phyloP scores from a whole-genome alignment of 306 rosid species.

The Ziziphus jujuba region DNA sequence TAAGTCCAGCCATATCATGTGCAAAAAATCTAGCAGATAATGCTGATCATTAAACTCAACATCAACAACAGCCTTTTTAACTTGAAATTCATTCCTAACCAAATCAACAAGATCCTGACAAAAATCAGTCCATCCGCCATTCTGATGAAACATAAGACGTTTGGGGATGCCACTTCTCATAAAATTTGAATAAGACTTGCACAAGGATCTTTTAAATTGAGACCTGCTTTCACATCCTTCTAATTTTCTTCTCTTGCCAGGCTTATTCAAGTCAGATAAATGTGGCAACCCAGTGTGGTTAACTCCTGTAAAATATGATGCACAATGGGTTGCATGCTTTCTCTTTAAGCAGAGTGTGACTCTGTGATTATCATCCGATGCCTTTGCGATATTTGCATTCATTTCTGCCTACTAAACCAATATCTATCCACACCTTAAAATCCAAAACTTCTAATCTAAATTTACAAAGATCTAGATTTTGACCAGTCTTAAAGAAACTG shows the following conservation, averaged over 20 bases:
- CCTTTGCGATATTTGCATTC: conserved; percentile 60
- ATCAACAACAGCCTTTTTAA: conserved; percentile 63
- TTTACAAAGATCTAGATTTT: conserved; percentile 33
- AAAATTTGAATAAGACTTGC: conserved; percentile 55
- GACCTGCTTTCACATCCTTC: conserved; percentile 30
- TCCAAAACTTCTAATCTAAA: conserved; percentile 43
- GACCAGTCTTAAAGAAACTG: conserved; percentile 34
- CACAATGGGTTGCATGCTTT: conserved; percentile 47
- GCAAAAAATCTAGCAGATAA: conserved; percentile 75
- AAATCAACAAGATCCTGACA: conserved; percentile 57
- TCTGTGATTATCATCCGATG: conserved; percentile 52
- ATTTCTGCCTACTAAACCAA: conserved; percentile 54
- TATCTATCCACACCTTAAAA: conserved; percentile 48
- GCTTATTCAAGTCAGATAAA: conserved; percentile 28
- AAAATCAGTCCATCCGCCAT: conserved; percentile 72
- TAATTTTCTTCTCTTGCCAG: conserved; percentile 52
- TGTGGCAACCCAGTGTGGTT: conserved; percentile 29
- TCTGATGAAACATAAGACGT: conserved; percentile 67
- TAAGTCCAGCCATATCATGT: conserved; percentile 72
- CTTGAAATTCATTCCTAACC: conserved; percentile 58
- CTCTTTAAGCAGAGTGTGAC: conserved; percentile 46
- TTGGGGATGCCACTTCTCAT: conserved; percentile 67
- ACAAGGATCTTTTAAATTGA: conserved; percentile 38
- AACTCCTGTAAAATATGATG: conserved; percentile 39
- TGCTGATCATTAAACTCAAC: conserved; percentile 54